phyloP scores from a whole-genome alignment of 2,329 filamentous ascomycete genomes.

The Mycocentrospora acerina region DNA sequence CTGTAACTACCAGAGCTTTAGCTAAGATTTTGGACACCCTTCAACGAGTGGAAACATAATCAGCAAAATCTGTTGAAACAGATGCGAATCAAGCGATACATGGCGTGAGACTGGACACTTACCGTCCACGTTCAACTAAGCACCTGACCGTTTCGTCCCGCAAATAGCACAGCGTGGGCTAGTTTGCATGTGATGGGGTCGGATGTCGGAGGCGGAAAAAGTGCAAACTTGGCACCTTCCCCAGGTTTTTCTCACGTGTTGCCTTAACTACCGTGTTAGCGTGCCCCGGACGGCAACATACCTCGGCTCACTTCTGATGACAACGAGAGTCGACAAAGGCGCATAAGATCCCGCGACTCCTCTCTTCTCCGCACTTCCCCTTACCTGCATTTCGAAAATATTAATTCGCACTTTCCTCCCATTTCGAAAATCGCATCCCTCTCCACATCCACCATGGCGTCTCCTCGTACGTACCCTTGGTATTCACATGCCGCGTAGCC shows the following conservation, averaged over 20 bases:
- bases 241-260: slow-evolving; percentile 11
- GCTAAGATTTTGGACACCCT: too few relatives aligned
- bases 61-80: too few relatives aligned
- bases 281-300: slow-evolving; percentile 14
- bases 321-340: slow-evolving; percentile 15
- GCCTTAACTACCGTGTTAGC: slow-evolving; percentile 6
- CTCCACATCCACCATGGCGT: slow-evolving; percentile 61
- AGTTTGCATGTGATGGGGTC: too few relatives aligned
- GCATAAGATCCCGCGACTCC: slow-evolving; percentile 20
- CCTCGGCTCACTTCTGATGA: slow-evolving; percentile 27
- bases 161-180: too few relatives aligned
- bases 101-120: too few relatives aligned
- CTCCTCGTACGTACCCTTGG: slow-evolving; percentile 66
- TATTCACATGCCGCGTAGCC: slow-evolving; percentile 19
- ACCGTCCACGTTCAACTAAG: too few relatives aligned
- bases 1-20: too few relatives aligned
- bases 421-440: slow-evolving; percentile 1
- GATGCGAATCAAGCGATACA: too few relatives aligned
- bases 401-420: slow-evolving; percentile 1
- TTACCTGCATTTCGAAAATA: slow-evolving; percentile 2
- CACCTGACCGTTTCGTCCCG: too few relatives aligned
- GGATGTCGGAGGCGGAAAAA: not conserved
- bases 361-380: slow-evolving; percentile 7
- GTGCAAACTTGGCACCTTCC: slow-evolving; percentile 8
- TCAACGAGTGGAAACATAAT: too few relatives aligned